Evolutionary conservation across 1,284 basidiomycete species (phyloP).

Genomic region (Cutaneotrichosporon dermatis): DNA sequence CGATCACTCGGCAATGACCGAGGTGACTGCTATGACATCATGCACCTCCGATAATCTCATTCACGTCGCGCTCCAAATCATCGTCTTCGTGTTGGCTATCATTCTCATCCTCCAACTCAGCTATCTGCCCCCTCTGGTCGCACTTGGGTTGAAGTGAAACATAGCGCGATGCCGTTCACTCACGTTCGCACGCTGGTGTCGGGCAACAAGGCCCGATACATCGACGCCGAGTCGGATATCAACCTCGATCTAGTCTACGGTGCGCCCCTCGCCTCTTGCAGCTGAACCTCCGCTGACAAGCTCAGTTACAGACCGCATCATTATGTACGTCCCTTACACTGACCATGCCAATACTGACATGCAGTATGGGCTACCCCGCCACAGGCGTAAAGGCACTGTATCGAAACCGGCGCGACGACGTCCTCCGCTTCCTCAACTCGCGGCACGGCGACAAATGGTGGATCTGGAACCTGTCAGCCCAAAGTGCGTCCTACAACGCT

Average conservation of each 20-base stretch:
- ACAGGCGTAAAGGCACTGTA: slow-evolving; percentile 73
- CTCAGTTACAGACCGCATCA: slow-evolving; percentile 54
- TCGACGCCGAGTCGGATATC: slow-evolving; percentile 62
- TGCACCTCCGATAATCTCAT: too few species aligned
- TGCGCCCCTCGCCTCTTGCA: slow-evolving; percentile 48
- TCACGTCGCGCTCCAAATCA: too few species aligned
- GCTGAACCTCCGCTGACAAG: slow-evolving; percentile 4
- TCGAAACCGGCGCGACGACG: slow-evolving; percentile 72
- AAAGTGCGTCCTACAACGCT: slow-evolving; percentile 4
- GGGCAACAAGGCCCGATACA: slow-evolving; percentile 68
- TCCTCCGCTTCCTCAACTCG: slow-evolving; percentile 68
- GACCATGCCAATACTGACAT: too few species aligned
- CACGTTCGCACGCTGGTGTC: slow-evolving; percentile 50
- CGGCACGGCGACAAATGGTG: slow-evolving; percentile 72
- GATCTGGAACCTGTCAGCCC: slow-evolving; percentile 68
- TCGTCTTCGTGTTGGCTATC: too few species aligned
- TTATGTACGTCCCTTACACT: slow-evolving; percentile 52
- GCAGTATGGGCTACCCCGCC: slow-evolving; percentile 67
- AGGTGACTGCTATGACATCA: too few species aligned
- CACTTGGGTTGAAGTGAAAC: too few species aligned
- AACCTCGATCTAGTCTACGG: slow-evolving; percentile 77
- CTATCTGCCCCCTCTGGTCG: too few species aligned
- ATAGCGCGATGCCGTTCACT: slow-evolving; percentile 15
- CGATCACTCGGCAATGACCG: too few species aligned
- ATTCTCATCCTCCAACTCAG: too few species aligned